phyloP scores from a whole-genome alignment of 2,329 filamentous ascomycete species.

The Cylindrodendrum hubeiense region DNA sequence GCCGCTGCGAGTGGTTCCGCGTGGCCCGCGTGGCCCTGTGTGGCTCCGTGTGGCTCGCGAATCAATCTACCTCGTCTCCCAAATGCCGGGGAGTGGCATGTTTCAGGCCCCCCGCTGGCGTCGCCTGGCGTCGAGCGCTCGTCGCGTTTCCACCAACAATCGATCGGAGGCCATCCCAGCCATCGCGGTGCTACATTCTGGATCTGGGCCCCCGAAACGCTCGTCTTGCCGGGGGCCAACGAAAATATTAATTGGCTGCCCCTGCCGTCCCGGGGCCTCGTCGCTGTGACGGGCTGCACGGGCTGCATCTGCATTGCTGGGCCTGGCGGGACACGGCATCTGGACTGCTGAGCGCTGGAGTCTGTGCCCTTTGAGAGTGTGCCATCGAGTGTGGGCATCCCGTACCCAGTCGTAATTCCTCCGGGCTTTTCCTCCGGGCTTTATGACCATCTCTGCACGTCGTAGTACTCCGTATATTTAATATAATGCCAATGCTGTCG shows the following conservation, averaged over 20 bases:
- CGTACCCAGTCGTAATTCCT: neutral
- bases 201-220: slow-evolving; percentile 26
- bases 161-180: slow-evolving; percentile 2
- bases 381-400: neutral
- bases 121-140: neutral
- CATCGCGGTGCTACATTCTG: slow-evolving; percentile 21
- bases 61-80: slow-evolving; percentile 8
- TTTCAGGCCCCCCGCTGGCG: slow-evolving; percentile 19
- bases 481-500: slow-evolving; percentile 11
- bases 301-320: neutral
- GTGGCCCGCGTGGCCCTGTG: slow-evolving; percentile 1
- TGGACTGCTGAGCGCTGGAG: neutral
- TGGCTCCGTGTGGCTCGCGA: slow-evolving; percentile 12
- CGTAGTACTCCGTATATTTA: no score
- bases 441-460: neutral
- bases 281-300: neutral
- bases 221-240: neutral
- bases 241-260: neutral
- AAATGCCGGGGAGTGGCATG: slow-evolving; percentile 21
- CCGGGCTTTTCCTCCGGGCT: neutral
- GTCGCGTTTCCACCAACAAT: slow-evolving; percentile 22
- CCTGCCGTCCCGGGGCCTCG: neutral
- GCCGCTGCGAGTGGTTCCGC: slow-evolving; percentile 25
- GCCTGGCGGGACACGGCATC: neutral
- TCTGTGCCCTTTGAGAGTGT: neutral